Conservation (phyloP, 2,329 filamentous ascomycete genomes). For the Trematosphaeria pertusa region DNA sequence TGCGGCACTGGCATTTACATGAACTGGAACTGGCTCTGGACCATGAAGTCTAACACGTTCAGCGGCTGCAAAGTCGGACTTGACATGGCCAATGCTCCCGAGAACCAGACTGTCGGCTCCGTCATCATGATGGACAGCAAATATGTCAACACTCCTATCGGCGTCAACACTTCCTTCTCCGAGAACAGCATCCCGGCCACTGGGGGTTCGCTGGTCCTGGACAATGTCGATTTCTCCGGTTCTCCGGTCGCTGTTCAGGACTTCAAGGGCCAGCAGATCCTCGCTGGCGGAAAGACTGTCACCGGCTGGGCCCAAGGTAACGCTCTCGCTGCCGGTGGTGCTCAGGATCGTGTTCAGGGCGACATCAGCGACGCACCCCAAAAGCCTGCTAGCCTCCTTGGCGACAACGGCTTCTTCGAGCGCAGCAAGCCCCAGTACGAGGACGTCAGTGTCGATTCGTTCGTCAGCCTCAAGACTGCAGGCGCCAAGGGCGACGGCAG, state of each 20-base stretch:
- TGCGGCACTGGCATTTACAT: constrained; percentile 59
- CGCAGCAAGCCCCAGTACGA: constrained; percentile 91
- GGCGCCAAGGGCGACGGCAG: constrained; percentile 88
- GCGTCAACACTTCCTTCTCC: constrained; percentile 77
- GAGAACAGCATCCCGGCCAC: constrained; percentile 71
- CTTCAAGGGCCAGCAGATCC: constrained; percentile 64
- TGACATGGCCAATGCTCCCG: constrained; percentile 61
- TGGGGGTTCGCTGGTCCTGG: constrained; percentile 82
- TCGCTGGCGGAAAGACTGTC: constrained; percentile 74
- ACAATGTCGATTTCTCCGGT: constrained; percentile 85
- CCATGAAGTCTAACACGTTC: constrained; percentile 54
- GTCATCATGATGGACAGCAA: constrained; percentile 82
- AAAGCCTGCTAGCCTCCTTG: constrained; percentile 73
- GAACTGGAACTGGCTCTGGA: constrained; percentile 64
- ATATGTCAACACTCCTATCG: constrained; percentile 76
- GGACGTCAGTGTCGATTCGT: constrained; percentile 67
- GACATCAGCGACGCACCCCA: constrained; percentile 53
- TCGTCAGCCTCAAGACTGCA: constrained; percentile 81
- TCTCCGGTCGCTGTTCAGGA: constrained; percentile 71
- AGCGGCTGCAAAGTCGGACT: constrained; percentile 56
- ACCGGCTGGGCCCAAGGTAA: constrained; percentile 81
- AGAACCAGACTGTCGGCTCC: constrained; percentile 82
- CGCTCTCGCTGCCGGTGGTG: constrained; percentile 63
- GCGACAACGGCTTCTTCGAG: constrained; percentile 75
- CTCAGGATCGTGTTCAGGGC: constrained; percentile 64